A percentile compares a stretch with the other conserved stretches of the same genome.
These are phyloP conservation scores for Hypoxylon sp. DNA, from an alignment of 2,329 filamentous ascomycete genomes.

Conservation along the genomic window DNA sequence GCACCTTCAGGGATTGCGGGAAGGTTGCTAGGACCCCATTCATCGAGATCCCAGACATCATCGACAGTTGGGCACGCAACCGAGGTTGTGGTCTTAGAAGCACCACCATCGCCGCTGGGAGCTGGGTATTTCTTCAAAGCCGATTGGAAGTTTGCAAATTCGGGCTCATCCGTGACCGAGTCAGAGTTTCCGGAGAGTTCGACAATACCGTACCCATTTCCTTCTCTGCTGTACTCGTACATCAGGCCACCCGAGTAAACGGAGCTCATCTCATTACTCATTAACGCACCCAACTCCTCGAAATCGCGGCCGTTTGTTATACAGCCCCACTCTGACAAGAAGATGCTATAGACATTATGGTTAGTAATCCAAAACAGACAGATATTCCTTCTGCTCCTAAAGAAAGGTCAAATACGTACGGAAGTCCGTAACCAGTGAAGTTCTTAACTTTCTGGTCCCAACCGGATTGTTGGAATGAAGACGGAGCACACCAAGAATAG, in stretches of 20 bases:
- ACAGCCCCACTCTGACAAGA: constrained; percentile 97
- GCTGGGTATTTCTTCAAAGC: constrained; percentile 65
- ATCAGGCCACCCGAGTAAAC: constrained; percentile 97
- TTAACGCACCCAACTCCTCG: constrained; percentile 82
- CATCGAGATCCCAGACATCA: constrained; percentile 65
- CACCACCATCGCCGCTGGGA: constrained; percentile 67
- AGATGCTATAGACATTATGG: constrained; percentile 65
- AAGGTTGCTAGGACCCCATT: constrained; percentile 59
- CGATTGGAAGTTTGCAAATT: constrained; percentile 71
- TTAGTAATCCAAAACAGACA: too few relatives aligned
- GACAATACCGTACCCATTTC: constrained; percentile 85
- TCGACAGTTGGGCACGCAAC: constrained; percentile 66
- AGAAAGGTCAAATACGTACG: constrained; percentile 53
- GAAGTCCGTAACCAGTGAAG: constrained; percentile 87
- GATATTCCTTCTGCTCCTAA: too few relatives aligned
- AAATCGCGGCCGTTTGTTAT: constrained; percentile 85
- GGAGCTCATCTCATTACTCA: constrained; percentile 83
- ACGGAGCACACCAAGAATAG: constrained; percentile 85
- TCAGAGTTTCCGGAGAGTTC: constrained; percentile 68
- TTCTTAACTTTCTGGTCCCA: constrained; percentile 92
- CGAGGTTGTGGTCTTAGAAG: constrained; percentile 62
- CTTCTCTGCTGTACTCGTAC: constrained; percentile 92
- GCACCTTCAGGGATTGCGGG: constrained; percentile 68
- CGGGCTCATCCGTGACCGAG: constrained; percentile 69
- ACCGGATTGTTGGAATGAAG: constrained; percentile 77